Percentiles rank a stretch among this genome's conserved stretches.
Conservation (phyloP, 2,329 filamentous ascomycete species). For the Ceratocystis smalleyi region DNA sequence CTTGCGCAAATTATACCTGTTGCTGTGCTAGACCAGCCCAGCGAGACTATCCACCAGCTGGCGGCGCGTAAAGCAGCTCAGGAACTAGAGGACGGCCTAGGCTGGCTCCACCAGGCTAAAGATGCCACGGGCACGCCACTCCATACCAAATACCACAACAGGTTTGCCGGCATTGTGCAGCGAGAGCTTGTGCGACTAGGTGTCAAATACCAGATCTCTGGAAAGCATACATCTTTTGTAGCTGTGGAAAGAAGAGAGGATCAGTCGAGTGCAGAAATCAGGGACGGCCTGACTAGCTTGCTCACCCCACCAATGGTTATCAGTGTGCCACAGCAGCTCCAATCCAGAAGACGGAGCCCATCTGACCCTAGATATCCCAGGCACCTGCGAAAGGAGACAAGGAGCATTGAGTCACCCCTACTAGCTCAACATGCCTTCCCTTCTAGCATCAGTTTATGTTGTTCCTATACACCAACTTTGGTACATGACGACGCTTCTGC, state of each 20-base stretch:
- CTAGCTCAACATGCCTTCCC: no score
- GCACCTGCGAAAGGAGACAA: background rate
- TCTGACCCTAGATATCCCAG: background rate
- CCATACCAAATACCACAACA: conserved; percentile 32
- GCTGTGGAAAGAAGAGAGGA: conserved; percentile 38
- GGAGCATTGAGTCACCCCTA: no score
- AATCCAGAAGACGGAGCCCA: background rate
- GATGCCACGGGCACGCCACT: conserved; percentile 30
- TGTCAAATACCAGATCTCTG: conserved; percentile 48
- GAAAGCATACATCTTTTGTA: conserved; percentile 60
- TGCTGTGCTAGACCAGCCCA: conserved; percentile 29
- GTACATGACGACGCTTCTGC: no score
- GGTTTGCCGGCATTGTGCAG: conserved; percentile 45
- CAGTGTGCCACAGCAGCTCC: background rate
- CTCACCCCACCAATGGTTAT: background rate
- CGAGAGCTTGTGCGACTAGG: conserved; percentile 52
- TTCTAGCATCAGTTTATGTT: no score
- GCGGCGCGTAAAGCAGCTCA: conserved; percentile 51
- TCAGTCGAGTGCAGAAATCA: background rate
- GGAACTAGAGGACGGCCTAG: conserved; percentile 55
- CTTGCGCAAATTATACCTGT: conserved; percentile 50
- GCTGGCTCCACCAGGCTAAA: conserved; percentile 45
- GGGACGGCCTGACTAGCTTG: background rate
- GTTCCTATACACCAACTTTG: no score
- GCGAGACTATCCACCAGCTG: conserved; percentile 51